Percentiles rank a stretch among this genome's conserved stretches.
These are phyloP conservation scores for Colletotrichum sp. DNA, from an alignment of 2,329 filamentous ascomycete genomes.

Conservation along the genomic window DNA sequence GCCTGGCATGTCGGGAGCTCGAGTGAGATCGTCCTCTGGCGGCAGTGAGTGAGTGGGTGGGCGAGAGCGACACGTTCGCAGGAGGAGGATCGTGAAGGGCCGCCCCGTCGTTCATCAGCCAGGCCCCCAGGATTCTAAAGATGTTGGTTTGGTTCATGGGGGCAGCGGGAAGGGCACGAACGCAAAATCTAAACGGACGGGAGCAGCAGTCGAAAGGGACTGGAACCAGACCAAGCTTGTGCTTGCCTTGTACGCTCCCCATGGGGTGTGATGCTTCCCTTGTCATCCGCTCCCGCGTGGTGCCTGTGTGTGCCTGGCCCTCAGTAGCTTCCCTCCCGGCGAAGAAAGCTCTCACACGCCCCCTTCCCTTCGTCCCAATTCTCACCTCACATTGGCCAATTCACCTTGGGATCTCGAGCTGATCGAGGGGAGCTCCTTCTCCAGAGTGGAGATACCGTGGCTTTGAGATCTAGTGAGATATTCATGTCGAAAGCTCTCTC, in stretches of 20 bases:
- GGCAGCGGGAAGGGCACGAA: not conserved
- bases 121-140: not conserved
- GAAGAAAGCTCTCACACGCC: not conserved
- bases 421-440: not conserved
- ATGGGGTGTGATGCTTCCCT: conserved; percentile 6
- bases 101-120: not conserved
- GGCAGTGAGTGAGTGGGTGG: not conserved
- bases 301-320: not conserved
- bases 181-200: not conserved
- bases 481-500: not conserved
- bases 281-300: conserved; percentile 4
- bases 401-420: not conserved
- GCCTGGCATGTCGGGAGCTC: not conserved
- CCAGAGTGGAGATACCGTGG: conserved; percentile 1
- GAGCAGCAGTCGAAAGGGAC: not conserved
- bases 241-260: not conserved
- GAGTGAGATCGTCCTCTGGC: not conserved
- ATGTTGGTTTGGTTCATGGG: not conserved
- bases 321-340: not conserved
- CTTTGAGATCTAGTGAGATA: not conserved
- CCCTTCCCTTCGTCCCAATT: conserved; percentile 1
- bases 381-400: conserved; percentile 21
- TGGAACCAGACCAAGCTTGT: not conserved
- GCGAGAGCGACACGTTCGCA: not conserved
- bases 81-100: not conserved